These are phyloP conservation scores for Metroxylon sagu DNA, from an alignment of 176 grass and related monocot genomes.

Conservation along the genomic window DNA sequence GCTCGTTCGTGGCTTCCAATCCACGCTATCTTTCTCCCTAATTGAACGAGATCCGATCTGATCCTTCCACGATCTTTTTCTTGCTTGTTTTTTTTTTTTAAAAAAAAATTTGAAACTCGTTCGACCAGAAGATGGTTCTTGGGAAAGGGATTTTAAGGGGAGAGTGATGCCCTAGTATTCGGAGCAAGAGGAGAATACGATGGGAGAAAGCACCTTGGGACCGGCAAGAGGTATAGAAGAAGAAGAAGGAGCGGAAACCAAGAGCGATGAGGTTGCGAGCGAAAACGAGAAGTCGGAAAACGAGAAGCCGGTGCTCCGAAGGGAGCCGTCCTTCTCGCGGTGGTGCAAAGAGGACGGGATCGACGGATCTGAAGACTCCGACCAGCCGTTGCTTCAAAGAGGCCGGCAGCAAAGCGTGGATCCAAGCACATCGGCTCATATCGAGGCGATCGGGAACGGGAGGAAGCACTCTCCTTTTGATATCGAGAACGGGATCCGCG, in stretches of 20 bases:
- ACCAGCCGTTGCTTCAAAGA: constrained; percentile 52
- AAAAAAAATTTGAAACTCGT: too few relatives aligned
- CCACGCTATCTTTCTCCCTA: too few relatives aligned
- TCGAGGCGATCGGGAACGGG: constrained; percentile 4
- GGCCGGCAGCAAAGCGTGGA: constrained; percentile 2
- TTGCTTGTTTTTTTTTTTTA: too few relatives aligned
- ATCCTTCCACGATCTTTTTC: too few relatives aligned
- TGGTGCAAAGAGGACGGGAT: constrained; percentile 50
- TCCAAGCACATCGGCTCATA: not conserved
- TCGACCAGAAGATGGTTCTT: too few relatives aligned
- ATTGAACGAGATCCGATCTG: too few relatives aligned
- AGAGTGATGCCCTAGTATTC: too few relatives aligned
- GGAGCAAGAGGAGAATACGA: not conserved
- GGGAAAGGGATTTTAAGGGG: too few relatives aligned
- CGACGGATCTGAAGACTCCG: constrained; percentile 58
- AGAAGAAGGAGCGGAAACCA: constrained; percentile 15
- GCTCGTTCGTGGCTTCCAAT: too few relatives aligned
- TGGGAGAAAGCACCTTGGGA: constrained; percentile 49
- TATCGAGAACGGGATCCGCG: constrained; percentile 37
- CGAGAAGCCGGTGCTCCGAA: constrained; percentile 41
- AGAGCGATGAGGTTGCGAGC: not conserved
- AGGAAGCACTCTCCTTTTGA: constrained; percentile 38
- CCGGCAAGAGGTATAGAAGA: constrained; percentile 8
- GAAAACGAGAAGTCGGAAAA: constrained; percentile 15
- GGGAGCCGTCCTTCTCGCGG: constrained; percentile 90